A percentile compares a stretch with the other conserved stretches of the same genome.
Conservation (phyloP, 2,329 filamentous ascomycete genomes). For the Thielaviopsis euricoi region DNA sequence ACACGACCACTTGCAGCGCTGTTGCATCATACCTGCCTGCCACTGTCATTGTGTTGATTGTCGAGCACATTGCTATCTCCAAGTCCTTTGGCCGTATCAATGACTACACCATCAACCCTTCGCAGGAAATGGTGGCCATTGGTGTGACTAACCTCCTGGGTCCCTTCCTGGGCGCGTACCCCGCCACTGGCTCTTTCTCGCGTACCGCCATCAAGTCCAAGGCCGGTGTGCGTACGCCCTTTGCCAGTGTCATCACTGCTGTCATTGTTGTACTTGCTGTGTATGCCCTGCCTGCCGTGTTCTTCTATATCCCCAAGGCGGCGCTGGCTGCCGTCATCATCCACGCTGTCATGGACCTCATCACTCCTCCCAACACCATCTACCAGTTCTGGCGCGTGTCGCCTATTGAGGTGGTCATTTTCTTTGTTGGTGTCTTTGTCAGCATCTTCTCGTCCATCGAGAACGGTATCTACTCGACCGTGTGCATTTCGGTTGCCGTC, state of each 20-base stretch:
- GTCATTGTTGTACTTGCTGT: slow-evolving; percentile 68
- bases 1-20: slow-evolving; percentile 39
- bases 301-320: slow-evolving; percentile 75
- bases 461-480: slow-evolving; percentile 71
- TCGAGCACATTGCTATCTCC: slow-evolving; percentile 69
- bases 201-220: slow-evolving; percentile 91
- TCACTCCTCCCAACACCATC: slow-evolving; percentile 66
- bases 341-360: slow-evolving; percentile 73
- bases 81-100: slow-evolving; percentile 70
- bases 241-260: slow-evolving; percentile 73
- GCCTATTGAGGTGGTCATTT: slow-evolving; percentile 67
- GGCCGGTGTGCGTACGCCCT: slow-evolving; percentile 71
- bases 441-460: slow-evolving; percentile 72
- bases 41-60: slow-evolving; percentile 60
- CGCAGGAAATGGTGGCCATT: slow-evolving; percentile 64
- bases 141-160: slow-evolving; percentile 59
- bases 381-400: slow-evolving; percentile 83
- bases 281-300: slow-evolving; percentile 67
- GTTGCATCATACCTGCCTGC: slow-evolving; percentile 53
- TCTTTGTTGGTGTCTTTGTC: slow-evolving; percentile 70
- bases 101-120: slow-evolving; percentile 67
- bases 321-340: slow-evolving; percentile 72
- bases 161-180: slow-evolving; percentile 68
- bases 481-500: slow-evolving; percentile 51
- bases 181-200: slow-evolving; percentile 79